phyloP scores from a whole-genome alignment of 148 eudicot species.

The Spergularia bocconei region DNA sequence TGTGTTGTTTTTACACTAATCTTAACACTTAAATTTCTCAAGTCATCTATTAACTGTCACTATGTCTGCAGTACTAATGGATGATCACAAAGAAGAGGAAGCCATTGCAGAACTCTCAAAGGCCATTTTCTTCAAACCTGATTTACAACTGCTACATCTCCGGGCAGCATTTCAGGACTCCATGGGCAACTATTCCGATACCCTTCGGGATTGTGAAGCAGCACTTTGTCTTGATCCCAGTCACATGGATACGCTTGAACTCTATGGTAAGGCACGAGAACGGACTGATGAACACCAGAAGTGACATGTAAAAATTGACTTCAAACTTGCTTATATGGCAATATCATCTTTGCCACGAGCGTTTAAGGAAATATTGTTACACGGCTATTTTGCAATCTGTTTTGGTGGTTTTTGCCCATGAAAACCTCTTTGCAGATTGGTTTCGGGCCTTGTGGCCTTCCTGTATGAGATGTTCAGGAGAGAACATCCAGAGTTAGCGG shows the following conservation, averaged over 20 bases:
- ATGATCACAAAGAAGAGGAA: conserved; percentile 69
- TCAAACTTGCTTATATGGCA: conserved; percentile 13
- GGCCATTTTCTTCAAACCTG: conserved; percentile 66
- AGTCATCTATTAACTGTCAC: conserved; percentile 10
- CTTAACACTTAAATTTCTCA: not conserved
- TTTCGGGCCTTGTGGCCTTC: not conserved
- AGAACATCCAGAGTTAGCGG: conserved; percentile 11
- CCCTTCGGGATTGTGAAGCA: conserved; percentile 62
- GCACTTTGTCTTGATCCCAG: conserved; percentile 62
- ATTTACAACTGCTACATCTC: conserved; percentile 66
- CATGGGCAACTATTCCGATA: conserved; percentile 43
- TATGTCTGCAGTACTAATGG: conserved; percentile 55
- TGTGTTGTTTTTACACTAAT: not conserved
- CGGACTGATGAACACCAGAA: conserved; percentile 29
- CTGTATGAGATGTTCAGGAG: conserved; percentile 14
- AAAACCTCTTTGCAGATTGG: conserved; percentile 6
- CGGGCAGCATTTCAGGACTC: conserved; percentile 72
- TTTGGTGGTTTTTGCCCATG: conserved; percentile 7
- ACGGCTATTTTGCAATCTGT: conserved; percentile 7
- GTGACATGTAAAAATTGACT: conserved; percentile 11
- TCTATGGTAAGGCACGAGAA: conserved; percentile 44
- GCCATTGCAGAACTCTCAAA: conserved; percentile 59
- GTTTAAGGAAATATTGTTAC: conserved; percentile 5
- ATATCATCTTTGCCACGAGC: conserved; percentile 16
- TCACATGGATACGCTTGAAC: conserved; percentile 56